phyloP scores from a whole-genome alignment of 2,329 filamentous ascomycete genomes.

The Colletotrichum melonis region DNA sequence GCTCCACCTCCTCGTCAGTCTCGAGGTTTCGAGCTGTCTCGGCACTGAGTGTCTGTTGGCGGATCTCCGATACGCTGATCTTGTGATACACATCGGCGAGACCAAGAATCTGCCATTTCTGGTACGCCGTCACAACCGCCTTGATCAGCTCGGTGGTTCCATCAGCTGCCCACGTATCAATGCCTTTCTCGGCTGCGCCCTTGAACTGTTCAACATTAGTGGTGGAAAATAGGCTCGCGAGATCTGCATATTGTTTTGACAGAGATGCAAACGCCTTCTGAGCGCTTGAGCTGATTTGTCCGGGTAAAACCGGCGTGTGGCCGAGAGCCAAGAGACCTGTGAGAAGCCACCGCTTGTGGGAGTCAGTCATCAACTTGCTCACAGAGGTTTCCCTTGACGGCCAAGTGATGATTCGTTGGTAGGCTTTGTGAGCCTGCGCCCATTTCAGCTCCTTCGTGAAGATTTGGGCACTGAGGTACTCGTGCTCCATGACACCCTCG shows the following conservation, averaged over 20 bases:
- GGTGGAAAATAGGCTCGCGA: slow-evolving; percentile 77
- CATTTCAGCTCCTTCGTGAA: slow-evolving; percentile 72
- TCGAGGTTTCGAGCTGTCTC: slow-evolving; percentile 59
- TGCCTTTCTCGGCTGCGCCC: slow-evolving; percentile 70
- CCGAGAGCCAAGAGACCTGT: slow-evolving; percentile 79
- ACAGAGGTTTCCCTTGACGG: slow-evolving; percentile 71
- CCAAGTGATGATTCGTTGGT: slow-evolving; percentile 74
- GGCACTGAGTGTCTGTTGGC: slow-evolving; percentile 62
- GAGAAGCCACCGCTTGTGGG: slow-evolving; percentile 92
- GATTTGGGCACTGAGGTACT: slow-evolving; percentile 72
- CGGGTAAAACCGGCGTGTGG: slow-evolving; percentile 64
- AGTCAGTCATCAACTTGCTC: slow-evolving; percentile 86
- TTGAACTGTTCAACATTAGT: slow-evolving; percentile 66
- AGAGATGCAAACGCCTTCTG: slow-evolving; percentile 68
- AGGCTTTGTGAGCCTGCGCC: slow-evolving; percentile 69
- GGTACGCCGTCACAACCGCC: slow-evolving; percentile 77
- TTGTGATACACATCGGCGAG: slow-evolving; percentile 78
- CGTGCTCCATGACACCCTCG: slow-evolving; percentile 73
- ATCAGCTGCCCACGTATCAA: slow-evolving; percentile 74
- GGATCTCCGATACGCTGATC: slow-evolving; percentile 65
- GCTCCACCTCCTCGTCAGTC: slow-evolving; percentile 55
- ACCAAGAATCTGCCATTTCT: slow-evolving; percentile 79
- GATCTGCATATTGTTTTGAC: slow-evolving; percentile 75
- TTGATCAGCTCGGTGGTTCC: slow-evolving; percentile 77
- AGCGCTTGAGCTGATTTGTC: slow-evolving; percentile 63